Conservation (phyloP, 805 yeast species). For the Komagataella pseudopastoris region DNA sequence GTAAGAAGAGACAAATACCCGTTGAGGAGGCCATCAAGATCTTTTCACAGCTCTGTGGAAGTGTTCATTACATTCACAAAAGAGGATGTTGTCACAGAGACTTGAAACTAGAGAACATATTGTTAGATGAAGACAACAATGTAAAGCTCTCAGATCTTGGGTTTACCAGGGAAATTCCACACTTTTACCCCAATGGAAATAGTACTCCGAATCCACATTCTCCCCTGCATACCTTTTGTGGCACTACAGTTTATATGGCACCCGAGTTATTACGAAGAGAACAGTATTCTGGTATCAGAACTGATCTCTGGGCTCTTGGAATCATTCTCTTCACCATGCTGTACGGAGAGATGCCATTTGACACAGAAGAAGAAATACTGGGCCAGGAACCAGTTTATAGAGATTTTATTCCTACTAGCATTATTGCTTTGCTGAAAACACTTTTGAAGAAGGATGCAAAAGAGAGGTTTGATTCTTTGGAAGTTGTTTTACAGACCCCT, state of each 20-base stretch:
- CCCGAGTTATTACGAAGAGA: conserved; percentile 69
- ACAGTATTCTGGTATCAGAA: conserved; percentile 66
- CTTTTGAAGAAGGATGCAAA: conserved; percentile 57
- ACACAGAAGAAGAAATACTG: conserved; percentile 42
- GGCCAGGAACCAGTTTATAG: conserved; percentile 50
- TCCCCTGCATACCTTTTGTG: conserved; percentile 71
- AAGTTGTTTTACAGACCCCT: conserved; percentile 36
- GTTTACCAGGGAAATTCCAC: conserved; percentile 63
- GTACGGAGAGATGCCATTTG: conserved; percentile 85
- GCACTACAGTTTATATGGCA: conserved; percentile 94
- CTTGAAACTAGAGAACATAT: conserved; percentile 67
- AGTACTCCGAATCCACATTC: conserved; percentile 9
- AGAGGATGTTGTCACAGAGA: conserved; percentile 77
- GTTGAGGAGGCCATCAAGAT: conserved; percentile 34
- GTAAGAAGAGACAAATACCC: conserved; percentile 36
- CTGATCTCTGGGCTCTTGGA: conserved; percentile 90
- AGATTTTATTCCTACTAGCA: conserved; percentile 31
- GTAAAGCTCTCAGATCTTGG: conserved; percentile 89
- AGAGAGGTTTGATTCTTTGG: conserved; percentile 39
- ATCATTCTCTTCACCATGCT: conserved; percentile 75
- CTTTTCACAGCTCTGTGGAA: conserved; percentile 55
- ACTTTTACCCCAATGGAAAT: conserved; percentile 12
- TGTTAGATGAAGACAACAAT: conserved; percentile 40
- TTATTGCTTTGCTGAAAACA: conserved; percentile 32
- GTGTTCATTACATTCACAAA: conserved; percentile 62